Evolutionary conservation across 345 rosid genomes (phyloP).

Genomic region (Eucalyptus tenuipes): DNA sequence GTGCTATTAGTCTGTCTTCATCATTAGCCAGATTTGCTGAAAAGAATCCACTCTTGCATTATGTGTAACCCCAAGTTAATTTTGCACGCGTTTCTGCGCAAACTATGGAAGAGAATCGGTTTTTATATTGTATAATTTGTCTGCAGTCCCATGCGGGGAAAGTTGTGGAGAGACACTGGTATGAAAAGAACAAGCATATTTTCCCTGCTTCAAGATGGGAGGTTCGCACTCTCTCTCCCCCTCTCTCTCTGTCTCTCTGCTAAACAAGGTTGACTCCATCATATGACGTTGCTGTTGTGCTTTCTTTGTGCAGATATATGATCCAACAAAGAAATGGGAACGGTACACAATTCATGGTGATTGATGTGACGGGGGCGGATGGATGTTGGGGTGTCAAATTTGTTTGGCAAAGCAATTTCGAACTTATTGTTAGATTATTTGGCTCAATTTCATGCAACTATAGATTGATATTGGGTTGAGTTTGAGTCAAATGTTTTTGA

Average conservation of each 20-base stretch:
- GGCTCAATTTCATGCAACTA: neutral
- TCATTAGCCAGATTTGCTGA: neutral
- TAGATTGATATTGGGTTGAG: neutral
- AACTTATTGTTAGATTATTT: neutral
- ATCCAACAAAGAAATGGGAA: conserved; percentile 86
- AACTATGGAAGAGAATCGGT: neutral
- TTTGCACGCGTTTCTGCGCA: neutral
- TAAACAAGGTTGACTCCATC: neutral
- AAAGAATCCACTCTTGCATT: neutral
- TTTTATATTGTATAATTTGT: neutral
- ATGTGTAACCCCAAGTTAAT: neutral
- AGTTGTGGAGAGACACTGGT: conserved; percentile 99
- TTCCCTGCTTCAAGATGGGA: conserved; percentile 99
- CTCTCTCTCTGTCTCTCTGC: neutral
- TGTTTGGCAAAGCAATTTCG: neutral
- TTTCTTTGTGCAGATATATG: conserved; percentile 49
- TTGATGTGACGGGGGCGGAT: conserved; percentile 2
- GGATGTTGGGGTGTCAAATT: neutral
- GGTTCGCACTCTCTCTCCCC: conserved; percentile 17
- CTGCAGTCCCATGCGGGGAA: conserved; percentile 96
- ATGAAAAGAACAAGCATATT: conserved; percentile 97
- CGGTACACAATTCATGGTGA: conserved; percentile 96
- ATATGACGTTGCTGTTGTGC: neutral
- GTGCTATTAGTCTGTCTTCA: neutral
- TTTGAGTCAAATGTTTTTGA: neutral